A percentile compares a stretch with the other conserved stretches of the same genome.
phyloP scores from a whole-genome alignment of 768 basidiomycete genomes.

The Termitomyces eurrhizus region DNA sequence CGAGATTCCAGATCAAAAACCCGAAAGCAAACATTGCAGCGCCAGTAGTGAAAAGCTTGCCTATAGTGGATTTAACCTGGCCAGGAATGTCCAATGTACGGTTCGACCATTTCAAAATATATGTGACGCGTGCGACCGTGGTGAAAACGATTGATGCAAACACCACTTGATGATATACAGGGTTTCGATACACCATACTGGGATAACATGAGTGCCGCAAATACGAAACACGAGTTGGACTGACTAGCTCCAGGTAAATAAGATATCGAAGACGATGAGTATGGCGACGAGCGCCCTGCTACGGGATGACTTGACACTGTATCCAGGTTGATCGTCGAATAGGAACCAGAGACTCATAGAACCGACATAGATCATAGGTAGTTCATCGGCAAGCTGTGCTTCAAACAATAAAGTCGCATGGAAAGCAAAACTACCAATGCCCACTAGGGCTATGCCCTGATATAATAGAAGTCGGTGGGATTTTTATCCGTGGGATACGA shows the following conservation, averaged over 20 bases:
- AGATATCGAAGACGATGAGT: constrained; percentile 44
- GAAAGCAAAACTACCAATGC: constrained; percentile 75
- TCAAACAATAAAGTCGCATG: constrained; percentile 73
- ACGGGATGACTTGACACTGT: constrained; percentile 30
- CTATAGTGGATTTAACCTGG: constrained; percentile 37
- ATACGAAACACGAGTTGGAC: constrained; percentile 20
- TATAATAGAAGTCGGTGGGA: not conserved
- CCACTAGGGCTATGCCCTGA: constrained; percentile 66
- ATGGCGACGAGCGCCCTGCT: constrained; percentile 36
- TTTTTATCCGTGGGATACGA: not conserved
- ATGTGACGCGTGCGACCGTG: constrained; percentile 42
- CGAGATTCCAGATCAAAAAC: constrained; percentile 77
- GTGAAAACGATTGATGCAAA: constrained; percentile 58
- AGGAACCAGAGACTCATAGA: constrained; percentile 58
- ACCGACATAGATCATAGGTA: constrained; percentile 77
- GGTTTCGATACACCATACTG: constrained; percentile 67
- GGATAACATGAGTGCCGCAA: constrained; percentile 7
- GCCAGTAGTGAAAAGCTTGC: constrained; percentile 48
- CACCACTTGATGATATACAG: constrained; percentile 75
- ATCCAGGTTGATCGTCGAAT: constrained; percentile 56
- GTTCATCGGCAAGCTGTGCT: constrained; percentile 78
- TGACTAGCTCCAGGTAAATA: constrained; percentile 75
- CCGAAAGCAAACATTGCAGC: constrained; percentile 55
- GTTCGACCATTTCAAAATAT: constrained; percentile 47
- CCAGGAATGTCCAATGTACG: constrained; percentile 36